Base-by-base conservation (phyloP, 352 stramenopile species). In the Globisporangium mamillatum region DNA sequence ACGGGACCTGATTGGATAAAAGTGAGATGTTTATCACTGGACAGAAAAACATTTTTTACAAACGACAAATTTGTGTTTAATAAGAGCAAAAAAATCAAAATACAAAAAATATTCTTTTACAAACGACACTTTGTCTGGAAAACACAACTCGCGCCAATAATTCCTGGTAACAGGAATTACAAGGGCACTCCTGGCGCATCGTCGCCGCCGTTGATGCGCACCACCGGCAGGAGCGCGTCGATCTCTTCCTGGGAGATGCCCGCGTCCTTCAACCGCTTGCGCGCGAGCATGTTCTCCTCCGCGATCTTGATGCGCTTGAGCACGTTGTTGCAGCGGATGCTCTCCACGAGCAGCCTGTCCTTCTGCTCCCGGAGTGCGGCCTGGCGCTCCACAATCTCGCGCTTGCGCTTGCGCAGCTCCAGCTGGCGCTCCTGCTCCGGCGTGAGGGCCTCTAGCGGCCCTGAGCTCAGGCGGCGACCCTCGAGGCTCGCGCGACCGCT, bases 191-290 rank as follows among this genome's bases (percentile, higher is more conserved):
- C 36, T 44, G 36, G 25, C 53, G 32, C 53, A 25, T 59, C 32
- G 53, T 59, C 32, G 53, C 53, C 5, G 24, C 16, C 29, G 29
- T 8, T 32, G 44, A 67, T 55, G 52, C 53, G 50, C 20, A 70
- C 57, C n/a, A 64, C 38, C 22, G 67, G 67, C 29, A 73, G 34
- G 22, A 73, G 34, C 10, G 50, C 54, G 25, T 73, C 67, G 46
- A 73, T 66, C 53, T 73, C 62, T 1, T 64, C 24, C 46, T 70
- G 62, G 29, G 61, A 25, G n/a, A 73, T 50, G 18, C 67, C 67
- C 5, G 76, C 79, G 64, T 86, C 77, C 38, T 75, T 66, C 54
- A 86, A 56, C 38, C 75, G 78, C 60, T 83, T 83, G 24, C 78
- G 66, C 50, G 78, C 76, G 16, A 86, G 60, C 22, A 74, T 60